Evolutionary conservation across 768 basidiomycete genomes (phyloP).

Genomic region (Pleurotus djamor): DNA sequence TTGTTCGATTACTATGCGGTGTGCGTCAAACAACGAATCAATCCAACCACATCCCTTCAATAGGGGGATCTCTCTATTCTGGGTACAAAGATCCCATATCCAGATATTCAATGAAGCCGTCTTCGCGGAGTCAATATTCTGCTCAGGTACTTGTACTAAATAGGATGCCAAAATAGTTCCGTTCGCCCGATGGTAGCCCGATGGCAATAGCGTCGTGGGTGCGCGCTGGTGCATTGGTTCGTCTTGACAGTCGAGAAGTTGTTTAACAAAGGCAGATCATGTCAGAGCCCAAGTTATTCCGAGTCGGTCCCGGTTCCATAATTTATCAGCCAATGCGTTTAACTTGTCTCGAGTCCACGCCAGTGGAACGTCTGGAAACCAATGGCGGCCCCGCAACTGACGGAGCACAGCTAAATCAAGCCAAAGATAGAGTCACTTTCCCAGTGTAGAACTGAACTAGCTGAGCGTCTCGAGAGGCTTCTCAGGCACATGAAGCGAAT

Average conservation of each 20-base stretch:
- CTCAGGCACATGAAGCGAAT: background rate
- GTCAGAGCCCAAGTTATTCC: background rate
- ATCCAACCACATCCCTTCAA: background rate
- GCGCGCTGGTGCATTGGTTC: constrained; percentile 2
- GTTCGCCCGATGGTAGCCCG: background rate
- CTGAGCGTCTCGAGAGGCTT: background rate
- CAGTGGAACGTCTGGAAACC: too few relatives aligned
- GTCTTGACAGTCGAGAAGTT: constrained; percentile 3
- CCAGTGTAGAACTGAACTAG: background rate
- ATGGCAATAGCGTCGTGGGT: constrained; percentile 3
- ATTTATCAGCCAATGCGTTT: background rate
- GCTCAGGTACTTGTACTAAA: constrained; percentile 6
- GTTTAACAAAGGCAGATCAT: constrained; percentile 7
- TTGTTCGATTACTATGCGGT: constrained; percentile 1
- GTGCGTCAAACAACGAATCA: constrained; percentile 7
- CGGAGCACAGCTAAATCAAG: background rate
- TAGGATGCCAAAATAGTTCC: constrained; percentile 3
- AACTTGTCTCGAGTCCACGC: too few relatives aligned
- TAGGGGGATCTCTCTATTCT: constrained; percentile 5
- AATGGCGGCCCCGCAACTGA: background rate
- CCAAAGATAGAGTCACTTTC: background rate
- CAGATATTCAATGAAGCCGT: background rate
- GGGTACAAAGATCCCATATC: constrained; percentile 4
- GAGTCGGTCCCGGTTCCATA: background rate
- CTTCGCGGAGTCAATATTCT: constrained; percentile 3